Evolutionary conservation across 108 stramenopile species (phyloP).

Genomic region (Skeletonema costatum): DNA sequence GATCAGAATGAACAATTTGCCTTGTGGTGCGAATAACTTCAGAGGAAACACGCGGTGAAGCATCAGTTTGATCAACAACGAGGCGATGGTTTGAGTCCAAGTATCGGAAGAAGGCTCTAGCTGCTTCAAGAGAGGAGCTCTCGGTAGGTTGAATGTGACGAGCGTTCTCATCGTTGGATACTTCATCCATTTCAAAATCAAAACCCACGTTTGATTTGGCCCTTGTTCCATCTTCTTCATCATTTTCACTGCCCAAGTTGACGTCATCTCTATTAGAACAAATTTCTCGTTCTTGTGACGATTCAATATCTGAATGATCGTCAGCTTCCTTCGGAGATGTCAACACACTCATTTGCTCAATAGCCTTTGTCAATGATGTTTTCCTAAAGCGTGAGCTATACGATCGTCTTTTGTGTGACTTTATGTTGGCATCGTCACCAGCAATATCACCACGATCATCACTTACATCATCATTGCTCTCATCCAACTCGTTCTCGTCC

Average conservation of each 20-base stretch:
- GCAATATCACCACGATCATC: not conserved
- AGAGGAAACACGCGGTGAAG: not conserved
- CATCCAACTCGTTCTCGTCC: conserved; percentile 3
- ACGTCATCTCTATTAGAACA: not conserved
- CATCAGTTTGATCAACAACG: conserved; percentile 5
- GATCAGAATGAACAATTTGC: not conserved
- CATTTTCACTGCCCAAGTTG: not conserved
- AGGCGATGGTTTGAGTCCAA: conserved; percentile 37
- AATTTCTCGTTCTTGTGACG: not conserved
- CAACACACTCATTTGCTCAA: conserved; percentile 22
- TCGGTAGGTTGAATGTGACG: conserved; percentile 29
- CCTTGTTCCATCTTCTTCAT: not conserved
- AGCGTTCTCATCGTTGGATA: not conserved
- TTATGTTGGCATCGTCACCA: not conserved
- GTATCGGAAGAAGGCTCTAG: conserved; percentile 35
- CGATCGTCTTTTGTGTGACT: conserved; percentile 13
- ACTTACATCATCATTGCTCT: conserved; percentile 6
- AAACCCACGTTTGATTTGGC: not conserved
- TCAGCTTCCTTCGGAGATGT: not conserved
- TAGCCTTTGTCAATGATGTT: conserved; percentile 4
- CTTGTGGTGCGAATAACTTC: not conserved
- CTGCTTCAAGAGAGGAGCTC: conserved; percentile 26
- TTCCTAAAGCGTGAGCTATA: conserved; percentile 28
- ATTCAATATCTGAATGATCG: not conserved
- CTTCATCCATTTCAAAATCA: not conserved